Percentiles rank a stretch among this genome's conserved stretches.
These are phyloP conservation scores for Aspergillus tanneri DNA, from an alignment of 2,329 filamentous ascomycete genomes.

Conservation along the genomic window DNA sequence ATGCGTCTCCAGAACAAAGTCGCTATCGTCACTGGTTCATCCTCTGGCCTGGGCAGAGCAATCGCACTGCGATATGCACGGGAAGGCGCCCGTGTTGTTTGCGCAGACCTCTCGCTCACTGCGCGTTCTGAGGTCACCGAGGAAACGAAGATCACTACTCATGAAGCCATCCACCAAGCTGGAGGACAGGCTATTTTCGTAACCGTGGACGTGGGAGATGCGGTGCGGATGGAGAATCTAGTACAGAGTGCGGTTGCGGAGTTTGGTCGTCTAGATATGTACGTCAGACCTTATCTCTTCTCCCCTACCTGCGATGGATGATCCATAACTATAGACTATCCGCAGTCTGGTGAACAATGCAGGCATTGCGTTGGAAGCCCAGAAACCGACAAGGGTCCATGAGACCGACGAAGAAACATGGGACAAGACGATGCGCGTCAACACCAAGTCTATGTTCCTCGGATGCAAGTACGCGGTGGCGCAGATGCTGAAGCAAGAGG, in stretches of 20 bases:
- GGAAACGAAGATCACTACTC: constrained; percentile 36
- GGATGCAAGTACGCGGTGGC: constrained; percentile 40
- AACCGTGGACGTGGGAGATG: constrained; percentile 45
- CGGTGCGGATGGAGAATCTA: constrained; percentile 37
- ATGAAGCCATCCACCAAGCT: constrained; percentile 39
- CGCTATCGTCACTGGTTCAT: constrained; percentile 49
- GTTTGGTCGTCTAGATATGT: constrained; percentile 48
- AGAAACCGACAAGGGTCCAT: constrained; percentile 43
- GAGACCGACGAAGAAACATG: constrained; percentile 47
- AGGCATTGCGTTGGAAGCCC: constrained; percentile 47
- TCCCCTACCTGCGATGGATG: constrained; percentile 32
- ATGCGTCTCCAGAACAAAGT: constrained; percentile 33
- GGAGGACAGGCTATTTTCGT: constrained; percentile 46
- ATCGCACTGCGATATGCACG: constrained; percentile 44
- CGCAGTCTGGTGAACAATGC: constrained; percentile 50
- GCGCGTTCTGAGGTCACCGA: constrained; percentile 20
- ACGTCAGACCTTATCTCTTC: constrained; percentile 11
- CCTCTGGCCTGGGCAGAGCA: constrained; percentile 48
- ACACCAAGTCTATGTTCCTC: constrained; percentile 41
- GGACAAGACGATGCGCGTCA: constrained; percentile 43
- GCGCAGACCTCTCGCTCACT: constrained; percentile 37
- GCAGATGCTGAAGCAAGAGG: constrained; percentile 40
- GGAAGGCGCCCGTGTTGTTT: constrained; percentile 45
- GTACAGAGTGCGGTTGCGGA: constrained; percentile 36
- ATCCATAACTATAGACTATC: constrained; percentile 33